Conservation (phyloP, 140 eudicot genomes). For the Cichorium intybus region DNA sequence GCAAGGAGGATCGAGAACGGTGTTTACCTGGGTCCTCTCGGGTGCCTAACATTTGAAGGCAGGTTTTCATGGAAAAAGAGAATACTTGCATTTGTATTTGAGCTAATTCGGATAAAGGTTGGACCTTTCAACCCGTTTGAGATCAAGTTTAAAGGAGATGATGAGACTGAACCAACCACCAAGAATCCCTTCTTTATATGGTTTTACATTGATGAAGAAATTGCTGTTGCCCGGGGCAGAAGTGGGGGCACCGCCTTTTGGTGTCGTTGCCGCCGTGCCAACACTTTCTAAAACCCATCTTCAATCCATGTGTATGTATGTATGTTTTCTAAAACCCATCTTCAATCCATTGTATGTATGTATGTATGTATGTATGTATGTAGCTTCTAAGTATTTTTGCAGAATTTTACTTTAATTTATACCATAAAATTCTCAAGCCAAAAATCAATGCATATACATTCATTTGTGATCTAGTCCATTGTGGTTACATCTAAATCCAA, state of each 20-base stretch:
- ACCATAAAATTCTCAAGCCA: not conserved
- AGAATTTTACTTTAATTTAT: not conserved
- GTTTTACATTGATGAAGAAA: conserved; percentile 91
- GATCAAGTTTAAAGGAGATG: conserved; percentile 59
- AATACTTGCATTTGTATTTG: conserved; percentile 83
- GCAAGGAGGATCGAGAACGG: conserved; percentile 97
- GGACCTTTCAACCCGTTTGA: conserved; percentile 82
- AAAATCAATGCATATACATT: not conserved
- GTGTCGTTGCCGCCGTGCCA: conserved; percentile 75
- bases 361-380: too few species aligned
- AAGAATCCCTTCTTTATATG: conserved; percentile 90
- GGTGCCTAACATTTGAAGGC: conserved; percentile 88
- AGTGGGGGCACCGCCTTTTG: conserved; percentile 99
- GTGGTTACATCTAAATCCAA: not conserved
- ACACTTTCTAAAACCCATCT: conserved; percentile 1
- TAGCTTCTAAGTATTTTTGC: not conserved
- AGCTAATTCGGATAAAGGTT: conserved; percentile 60
- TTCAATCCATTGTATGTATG: too few species aligned
- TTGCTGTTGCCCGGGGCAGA: conserved; percentile 96
- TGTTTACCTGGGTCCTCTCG: conserved; percentile 82
- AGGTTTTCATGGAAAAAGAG: conserved; percentile 89
- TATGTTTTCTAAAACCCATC: too few species aligned
- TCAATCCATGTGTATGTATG: not conserved
- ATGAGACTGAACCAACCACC: conserved; percentile 81
- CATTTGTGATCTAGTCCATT: not conserved